These are phyloP conservation scores for Exophiala xenobiotica DNA, from an alignment of 2,329 filamentous ascomycete species.

Conservation along the genomic window DNA sequence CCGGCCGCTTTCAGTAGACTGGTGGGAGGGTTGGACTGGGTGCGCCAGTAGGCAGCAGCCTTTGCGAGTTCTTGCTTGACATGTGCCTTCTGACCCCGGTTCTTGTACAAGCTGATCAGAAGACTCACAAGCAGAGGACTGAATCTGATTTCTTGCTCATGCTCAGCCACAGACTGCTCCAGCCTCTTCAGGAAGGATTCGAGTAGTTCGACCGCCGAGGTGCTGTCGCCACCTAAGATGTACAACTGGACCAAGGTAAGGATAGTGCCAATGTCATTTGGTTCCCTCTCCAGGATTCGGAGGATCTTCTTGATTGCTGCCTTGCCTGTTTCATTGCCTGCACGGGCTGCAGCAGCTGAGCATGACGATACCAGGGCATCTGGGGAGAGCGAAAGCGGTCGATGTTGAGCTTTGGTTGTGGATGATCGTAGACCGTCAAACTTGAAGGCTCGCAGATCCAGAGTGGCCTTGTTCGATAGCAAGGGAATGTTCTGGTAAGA, in stretches of 20 bases:
- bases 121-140: constrained; percentile 82
- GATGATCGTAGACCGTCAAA: constrained; percentile 55
- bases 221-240: constrained; percentile 67
- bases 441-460: constrained; percentile 61
- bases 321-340: constrained; percentile 60
- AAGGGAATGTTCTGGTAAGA: constrained; percentile 57
- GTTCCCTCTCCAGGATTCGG: constrained; percentile 68
- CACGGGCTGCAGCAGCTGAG: constrained; percentile 72
- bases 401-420: constrained; percentile 49
- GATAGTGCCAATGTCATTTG: constrained; percentile 75
- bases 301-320: constrained; percentile 68
- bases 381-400: constrained; percentile 51
- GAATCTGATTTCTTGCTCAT: constrained; percentile 69
- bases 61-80: constrained; percentile 73
- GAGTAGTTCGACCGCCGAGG: constrained; percentile 70
- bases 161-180: constrained; percentile 58
- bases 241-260: constrained; percentile 82
- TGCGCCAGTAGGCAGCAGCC: constrained; percentile 78
- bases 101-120: constrained; percentile 73
- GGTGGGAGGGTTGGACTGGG: constrained; percentile 57
- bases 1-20: constrained; percentile 78
- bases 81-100: constrained; percentile 69
- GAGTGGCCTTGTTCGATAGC: constrained; percentile 54
- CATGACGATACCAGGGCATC: constrained; percentile 59
- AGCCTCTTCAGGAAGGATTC: constrained; percentile 73